A percentile compares a stretch with the other conserved stretches of the same genome.
Evolutionary conservation across 2,329 filamentous ascomycete genomes (phyloP).

Genomic region (Fusarium metavorans): DNA sequence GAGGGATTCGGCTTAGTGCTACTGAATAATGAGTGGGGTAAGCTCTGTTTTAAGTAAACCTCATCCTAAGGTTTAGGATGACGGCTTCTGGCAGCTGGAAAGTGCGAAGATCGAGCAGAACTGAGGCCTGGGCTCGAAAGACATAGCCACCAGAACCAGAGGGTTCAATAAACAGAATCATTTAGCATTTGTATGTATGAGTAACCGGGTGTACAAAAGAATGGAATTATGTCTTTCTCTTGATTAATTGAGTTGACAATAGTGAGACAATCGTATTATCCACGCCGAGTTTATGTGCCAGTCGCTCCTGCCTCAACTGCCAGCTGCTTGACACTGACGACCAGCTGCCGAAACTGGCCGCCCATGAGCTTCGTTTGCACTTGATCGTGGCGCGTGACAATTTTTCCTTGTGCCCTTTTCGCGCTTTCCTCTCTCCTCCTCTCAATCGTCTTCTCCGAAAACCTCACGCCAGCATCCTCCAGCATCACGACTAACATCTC

Average conservation of each 20-base stretch:
- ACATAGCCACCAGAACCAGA: not conserved
- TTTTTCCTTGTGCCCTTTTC: not conserved
- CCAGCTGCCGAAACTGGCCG: constrained; percentile 20
- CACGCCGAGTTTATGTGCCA: not conserved
- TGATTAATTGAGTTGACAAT: not conserved
- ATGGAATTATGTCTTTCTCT: not conserved
- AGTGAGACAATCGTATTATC: not conserved
- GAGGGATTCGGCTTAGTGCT: not conserved
- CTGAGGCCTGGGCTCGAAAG: not conserved
- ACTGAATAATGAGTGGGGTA: not conserved
- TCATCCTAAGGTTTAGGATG: not conserved
- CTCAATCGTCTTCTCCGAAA: constrained; percentile 10
- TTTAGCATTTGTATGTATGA: not conserved
- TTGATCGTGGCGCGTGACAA: constrained; percentile 8
- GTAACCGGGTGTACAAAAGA: not conserved
- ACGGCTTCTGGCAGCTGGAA: not conserved
- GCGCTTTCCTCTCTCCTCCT: constrained; percentile 10
- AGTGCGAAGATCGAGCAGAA: not conserved
- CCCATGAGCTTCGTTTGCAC: not conserved
- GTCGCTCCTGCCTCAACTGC: constrained; percentile 25
- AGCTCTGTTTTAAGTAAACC: not conserved
- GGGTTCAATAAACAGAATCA: not conserved
- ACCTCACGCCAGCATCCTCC: constrained; percentile 11
- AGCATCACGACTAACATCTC: constrained; percentile 15
- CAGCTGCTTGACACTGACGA: constrained; percentile 29